These are phyloP conservation scores for Aureococcus anophagefferens DNA, from an alignment of 108 stramenopile species.

Conservation along the genomic window DNA sequence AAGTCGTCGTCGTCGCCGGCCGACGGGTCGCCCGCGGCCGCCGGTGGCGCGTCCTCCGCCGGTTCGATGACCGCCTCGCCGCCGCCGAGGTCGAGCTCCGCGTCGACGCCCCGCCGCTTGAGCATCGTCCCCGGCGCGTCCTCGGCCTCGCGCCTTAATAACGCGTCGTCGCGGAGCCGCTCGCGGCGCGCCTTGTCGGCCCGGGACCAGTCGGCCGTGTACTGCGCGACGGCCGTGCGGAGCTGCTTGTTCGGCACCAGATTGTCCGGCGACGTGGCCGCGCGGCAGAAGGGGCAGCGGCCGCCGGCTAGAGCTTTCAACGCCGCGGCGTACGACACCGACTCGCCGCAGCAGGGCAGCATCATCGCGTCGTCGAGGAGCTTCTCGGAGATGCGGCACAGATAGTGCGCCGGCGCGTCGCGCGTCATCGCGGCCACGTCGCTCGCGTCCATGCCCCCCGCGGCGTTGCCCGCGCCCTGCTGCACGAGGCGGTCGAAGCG, in stretches of 20 bases:
- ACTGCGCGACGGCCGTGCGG: neutral
- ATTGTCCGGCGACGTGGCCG: neutral
- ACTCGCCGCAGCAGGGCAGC: neutral
- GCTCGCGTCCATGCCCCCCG: neutral
- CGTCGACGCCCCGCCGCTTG: neutral
- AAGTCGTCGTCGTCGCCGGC: no score
- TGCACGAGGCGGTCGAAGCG: neutral
- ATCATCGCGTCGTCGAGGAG: neutral
- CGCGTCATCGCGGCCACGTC: neutral
- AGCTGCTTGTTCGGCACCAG: neutral
- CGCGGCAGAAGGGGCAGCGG: neutral
- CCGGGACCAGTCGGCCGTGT: no score
- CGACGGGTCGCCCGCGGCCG: no score
- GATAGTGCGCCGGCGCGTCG: neutral
- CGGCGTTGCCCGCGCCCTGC: neutral
- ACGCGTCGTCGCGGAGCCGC: no score
- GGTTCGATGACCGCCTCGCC: neutral
- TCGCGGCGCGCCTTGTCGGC: no score
- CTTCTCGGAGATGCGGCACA: neutral
- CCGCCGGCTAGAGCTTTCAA: neutral
- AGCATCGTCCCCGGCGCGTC: no score
- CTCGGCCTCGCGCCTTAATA: no score
- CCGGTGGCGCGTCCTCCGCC: neutral
- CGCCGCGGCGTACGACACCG: neutral
- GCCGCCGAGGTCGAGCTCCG: neutral